Evolutionary conservation across 257 asterid genomes (phyloP), one percentile per base, ranked within the genome.

Genomic region (Voacanga thouarsii): DNA sequence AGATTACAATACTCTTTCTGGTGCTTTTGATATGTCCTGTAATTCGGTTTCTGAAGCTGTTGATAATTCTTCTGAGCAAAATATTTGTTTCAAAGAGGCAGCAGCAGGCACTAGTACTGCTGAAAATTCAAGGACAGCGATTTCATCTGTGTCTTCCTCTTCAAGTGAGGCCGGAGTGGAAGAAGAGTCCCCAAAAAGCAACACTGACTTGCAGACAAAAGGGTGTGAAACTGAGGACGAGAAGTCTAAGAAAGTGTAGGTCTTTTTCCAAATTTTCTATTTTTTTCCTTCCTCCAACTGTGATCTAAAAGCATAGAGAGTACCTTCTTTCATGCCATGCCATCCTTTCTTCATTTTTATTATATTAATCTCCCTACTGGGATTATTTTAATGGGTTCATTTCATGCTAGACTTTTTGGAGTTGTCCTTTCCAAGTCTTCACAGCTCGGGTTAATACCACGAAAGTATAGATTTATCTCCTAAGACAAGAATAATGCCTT

Each of bases 141-240:
- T 74, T 75, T 92, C 96, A 8, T 81, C 90, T n/a, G 83, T 76
- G 8, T 90, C 94, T 30, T 51, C 83, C 47, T 88, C 91, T 33
- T 92, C 96, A 8, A 89, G 88, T 45, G 97, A 89, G 56, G 88
- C 75, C 7, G 92, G 88, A n/a, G 88, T 71, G 21, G 95, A 88
- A 49, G 97, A 87, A 71, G 95, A 86, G 72, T 87, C 88, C 65
- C 87, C 87, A 69, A 90, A 89, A 79, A 81, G 80, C 84, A 86
- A 87, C 80, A 81, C 77, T 24, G 86, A 84, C 78, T 74, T 76
- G 75, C 71, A 63, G 76, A 41, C 72, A 1, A 78, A 78, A 78
- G 83, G 51, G 75, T 77, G 86, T 82, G 89, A 86, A 80, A 88
- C 80, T 72, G 88, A 80, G 79, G 91, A 84, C 75, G 92, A 80